These are phyloP conservation scores for Mycena vitilis DNA, from an alignment of 768 basidiomycete species.

Conservation along the genomic window DNA sequence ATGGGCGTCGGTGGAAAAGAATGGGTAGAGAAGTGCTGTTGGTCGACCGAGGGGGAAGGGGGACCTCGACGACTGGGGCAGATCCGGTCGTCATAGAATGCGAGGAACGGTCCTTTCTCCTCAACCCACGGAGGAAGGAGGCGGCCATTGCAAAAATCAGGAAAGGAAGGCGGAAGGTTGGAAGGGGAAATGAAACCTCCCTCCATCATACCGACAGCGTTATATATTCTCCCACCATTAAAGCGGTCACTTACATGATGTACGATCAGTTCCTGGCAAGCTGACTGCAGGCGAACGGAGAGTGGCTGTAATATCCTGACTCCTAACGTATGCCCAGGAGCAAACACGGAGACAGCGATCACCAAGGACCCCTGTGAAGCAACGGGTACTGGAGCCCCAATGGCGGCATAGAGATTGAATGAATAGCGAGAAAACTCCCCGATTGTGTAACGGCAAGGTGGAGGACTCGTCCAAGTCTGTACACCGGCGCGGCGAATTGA, in stretches of 20 bases:
- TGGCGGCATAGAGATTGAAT: background rate
- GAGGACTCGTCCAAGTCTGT: conserved; percentile 9
- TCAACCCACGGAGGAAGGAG: conserved; percentile 55
- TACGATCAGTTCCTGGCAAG: conserved; percentile 35
- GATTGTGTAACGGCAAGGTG: background rate
- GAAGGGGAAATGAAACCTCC: conserved; percentile 18
- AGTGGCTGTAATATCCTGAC: conserved; percentile 26
- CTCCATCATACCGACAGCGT: conserved; percentile 8
- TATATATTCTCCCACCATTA: conserved; percentile 27
- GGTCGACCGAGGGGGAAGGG: conserved; percentile 18
- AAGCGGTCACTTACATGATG: conserved; percentile 22
- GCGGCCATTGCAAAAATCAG: conserved; percentile 48
- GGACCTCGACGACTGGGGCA: background rate
- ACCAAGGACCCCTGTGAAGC: conserved; percentile 1
- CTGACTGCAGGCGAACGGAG: conserved; percentile 33
- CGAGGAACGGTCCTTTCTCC: conserved; percentile 45
- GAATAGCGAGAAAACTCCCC: background rate
- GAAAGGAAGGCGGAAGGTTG: conserved; percentile 15
- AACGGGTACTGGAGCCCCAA: background rate
- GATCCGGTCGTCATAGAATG: conserved; percentile 20
- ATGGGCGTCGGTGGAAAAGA: background rate
- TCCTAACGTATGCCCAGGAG: conserved; percentile 16
- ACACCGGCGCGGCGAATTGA: background rate
- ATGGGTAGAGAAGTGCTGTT: conserved; percentile 13
- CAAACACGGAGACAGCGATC: conserved; percentile 11